Evolutionary conservation across 2,329 filamentous ascomycete species (phyloP).

Genomic region (Stagonosporopsis rhizophila): DNA sequence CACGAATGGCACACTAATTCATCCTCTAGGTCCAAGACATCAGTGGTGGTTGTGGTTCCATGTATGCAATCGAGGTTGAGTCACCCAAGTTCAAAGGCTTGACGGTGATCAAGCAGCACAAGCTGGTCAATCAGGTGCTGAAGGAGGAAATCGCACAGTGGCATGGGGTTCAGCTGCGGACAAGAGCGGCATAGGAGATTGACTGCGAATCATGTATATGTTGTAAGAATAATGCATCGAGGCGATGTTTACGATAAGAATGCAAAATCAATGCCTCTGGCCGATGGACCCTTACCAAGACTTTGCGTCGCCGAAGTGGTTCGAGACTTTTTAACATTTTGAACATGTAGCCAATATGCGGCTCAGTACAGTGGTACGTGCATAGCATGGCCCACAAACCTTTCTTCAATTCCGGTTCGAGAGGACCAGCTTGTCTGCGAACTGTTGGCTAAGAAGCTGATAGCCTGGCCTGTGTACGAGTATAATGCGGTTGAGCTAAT

Average conservation of each 20-base stretch:
- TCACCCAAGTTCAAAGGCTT: slow-evolving; percentile 74
- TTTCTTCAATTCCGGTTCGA: too few species aligned
- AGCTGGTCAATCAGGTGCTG: slow-evolving; percentile 77
- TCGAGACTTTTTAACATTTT: too few species aligned
- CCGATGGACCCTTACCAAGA: not conserved
- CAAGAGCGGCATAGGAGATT: slow-evolving; percentile 57
- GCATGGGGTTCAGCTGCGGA: slow-evolving; percentile 84
- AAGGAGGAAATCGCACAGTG: slow-evolving; percentile 78
- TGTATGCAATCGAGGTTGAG: slow-evolving; percentile 84
- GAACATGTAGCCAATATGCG: too few species aligned
- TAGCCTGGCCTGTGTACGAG: too few species aligned
- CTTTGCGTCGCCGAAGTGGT: too few species aligned
- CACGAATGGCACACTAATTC: slow-evolving; percentile 12
- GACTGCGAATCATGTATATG: slow-evolving; percentile 6
- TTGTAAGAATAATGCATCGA: slow-evolving; percentile 11
- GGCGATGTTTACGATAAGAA: not conserved
- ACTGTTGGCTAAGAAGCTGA: too few species aligned
- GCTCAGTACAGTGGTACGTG: too few species aligned
- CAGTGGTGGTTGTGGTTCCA: slow-evolving; percentile 82
- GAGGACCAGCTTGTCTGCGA: too few species aligned
- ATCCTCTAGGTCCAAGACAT: slow-evolving; percentile 72
- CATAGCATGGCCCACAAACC: too few species aligned
- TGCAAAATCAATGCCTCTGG: not conserved
- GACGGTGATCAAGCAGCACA: slow-evolving; percentile 80
- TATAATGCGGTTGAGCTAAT: too few species aligned